These are phyloP conservation scores for Camillea tinctor DNA, from an alignment of 2,329 filamentous ascomycete species.

Conservation along the genomic window DNA sequence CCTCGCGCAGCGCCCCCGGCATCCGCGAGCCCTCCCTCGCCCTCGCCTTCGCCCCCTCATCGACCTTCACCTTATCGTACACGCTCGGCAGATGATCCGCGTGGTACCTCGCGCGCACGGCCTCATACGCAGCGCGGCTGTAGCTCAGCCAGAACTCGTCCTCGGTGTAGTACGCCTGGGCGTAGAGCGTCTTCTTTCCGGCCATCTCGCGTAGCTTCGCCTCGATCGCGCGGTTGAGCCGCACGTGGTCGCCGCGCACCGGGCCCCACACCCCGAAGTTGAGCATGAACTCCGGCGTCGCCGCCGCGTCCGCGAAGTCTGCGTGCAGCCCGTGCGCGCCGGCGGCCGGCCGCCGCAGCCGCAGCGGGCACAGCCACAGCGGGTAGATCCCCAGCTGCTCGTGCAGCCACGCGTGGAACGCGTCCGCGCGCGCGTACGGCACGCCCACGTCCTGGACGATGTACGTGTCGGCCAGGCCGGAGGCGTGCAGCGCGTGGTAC, in stretches of 20 bases:
- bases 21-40: slow-evolving; percentile 34
- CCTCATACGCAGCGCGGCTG: slow-evolving; percentile 58
- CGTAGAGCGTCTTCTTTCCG: slow-evolving; percentile 70
- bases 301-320: slow-evolving; percentile 38
- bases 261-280: slow-evolving; percentile 66
- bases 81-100: slow-evolving; percentile 61
- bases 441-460: slow-evolving; percentile 65
- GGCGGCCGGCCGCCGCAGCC: slow-evolving; percentile 41
- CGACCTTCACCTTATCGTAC: slow-evolving; percentile 65
- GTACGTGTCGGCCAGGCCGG: slow-evolving; percentile 57
- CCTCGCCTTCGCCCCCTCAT: slow-evolving; percentile 36
- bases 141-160: slow-evolving; percentile 69
- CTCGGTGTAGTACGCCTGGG: slow-evolving; percentile 66
- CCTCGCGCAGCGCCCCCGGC: slow-evolving; percentile 30
- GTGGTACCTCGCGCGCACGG: slow-evolving; percentile 55
- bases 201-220: slow-evolving; percentile 55
- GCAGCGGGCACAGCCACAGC: slow-evolving; percentile 56
- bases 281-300: slow-evolving; percentile 42
- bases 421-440: slow-evolving; percentile 40
- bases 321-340: slow-evolving; percentile 48
- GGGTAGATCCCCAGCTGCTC: slow-evolving; percentile 48
- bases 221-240: slow-evolving; percentile 60
- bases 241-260: slow-evolving; percentile 42
- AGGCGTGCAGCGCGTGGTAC: slow-evolving; percentile 64
- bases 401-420: slow-evolving; percentile 50